Evolutionary conservation across 1,284 basidiomycete genomes (phyloP).

Genomic region (Thelephora terrestris): DNA sequence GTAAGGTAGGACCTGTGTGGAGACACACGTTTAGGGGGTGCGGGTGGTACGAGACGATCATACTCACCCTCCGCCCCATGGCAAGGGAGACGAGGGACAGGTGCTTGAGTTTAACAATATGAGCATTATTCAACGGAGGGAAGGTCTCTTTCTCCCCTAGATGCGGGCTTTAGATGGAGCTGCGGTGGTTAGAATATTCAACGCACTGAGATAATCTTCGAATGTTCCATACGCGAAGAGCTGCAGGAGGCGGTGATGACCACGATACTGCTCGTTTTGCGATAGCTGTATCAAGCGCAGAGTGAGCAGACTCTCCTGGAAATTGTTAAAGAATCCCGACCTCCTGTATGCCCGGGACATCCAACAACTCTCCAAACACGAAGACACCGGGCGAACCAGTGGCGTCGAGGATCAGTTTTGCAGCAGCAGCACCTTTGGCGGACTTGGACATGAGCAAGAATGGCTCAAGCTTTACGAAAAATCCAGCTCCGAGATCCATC

Average conservation of each 20-base stretch:
- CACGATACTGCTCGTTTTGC: slow-evolving; percentile 49
- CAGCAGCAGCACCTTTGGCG: slow-evolving; percentile 83
- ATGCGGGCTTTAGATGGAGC: slow-evolving; percentile 1
- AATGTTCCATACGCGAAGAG: slow-evolving; percentile 88
- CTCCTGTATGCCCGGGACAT: slow-evolving; percentile 74
- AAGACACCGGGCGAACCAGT: slow-evolving; percentile 84
- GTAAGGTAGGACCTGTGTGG: slow-evolving; percentile 63
- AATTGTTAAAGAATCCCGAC: slow-evolving; percentile 29
- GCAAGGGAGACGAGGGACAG: slow-evolving; percentile 83
- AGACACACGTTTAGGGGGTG: not conserved
- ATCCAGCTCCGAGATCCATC: slow-evolving; percentile 48
- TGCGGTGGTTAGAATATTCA: slow-evolving; percentile 8
- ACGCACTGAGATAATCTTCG: slow-evolving; percentile 53
- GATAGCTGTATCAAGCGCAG: slow-evolving; percentile 39
- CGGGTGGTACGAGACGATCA: slow-evolving; percentile 7
- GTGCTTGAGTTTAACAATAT: slow-evolving; percentile 83
- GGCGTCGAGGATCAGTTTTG: slow-evolving; percentile 79
- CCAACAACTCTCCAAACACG: slow-evolving; percentile 82
- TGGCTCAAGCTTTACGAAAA: slow-evolving; percentile 67
- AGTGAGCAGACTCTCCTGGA: not conserved
- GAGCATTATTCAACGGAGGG: slow-evolving; percentile 61
- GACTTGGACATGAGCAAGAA: slow-evolving; percentile 86
- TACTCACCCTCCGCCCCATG: slow-evolving; percentile 51
- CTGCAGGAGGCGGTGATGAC: slow-evolving; percentile 57
- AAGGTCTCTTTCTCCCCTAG: slow-evolving; percentile 54